A percentile compares a stretch with the other conserved stretches of the same genome.
Conservation (phyloP, 495 filamentous ascomycete species). For the Penicillium silybi region DNA sequence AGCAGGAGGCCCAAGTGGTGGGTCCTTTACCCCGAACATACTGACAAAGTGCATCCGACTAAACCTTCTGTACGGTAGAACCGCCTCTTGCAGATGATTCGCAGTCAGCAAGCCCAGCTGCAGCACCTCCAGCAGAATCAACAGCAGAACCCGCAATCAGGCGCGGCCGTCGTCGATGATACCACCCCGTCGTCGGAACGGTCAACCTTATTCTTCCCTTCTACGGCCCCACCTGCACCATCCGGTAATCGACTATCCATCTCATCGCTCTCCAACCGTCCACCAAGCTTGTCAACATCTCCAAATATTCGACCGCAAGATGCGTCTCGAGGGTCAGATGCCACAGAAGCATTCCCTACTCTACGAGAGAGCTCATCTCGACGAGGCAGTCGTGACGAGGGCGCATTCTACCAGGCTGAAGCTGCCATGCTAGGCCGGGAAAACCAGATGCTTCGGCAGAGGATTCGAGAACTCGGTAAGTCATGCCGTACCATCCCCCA, state of each 20-base stretch:
- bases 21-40: conserved; percentile 13
- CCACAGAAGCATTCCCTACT: conserved; percentile 27
- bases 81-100: conserved; percentile 83
- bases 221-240: conserved; percentile 32
- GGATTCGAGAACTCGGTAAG: conserved; percentile 73
- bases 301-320: conserved; percentile 37
- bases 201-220: conserved; percentile 48
- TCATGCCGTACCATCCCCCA: not conserved
- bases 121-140: conserved; percentile 55
- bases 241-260: conserved; percentile 28
- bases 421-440: conserved; percentile 81
- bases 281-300: conserved; percentile 34
- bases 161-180: conserved; percentile 60
- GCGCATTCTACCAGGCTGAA: conserved; percentile 88
- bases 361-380: conserved; percentile 28
- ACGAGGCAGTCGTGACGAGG: conserved; percentile 65
- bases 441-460: conserved; percentile 86
- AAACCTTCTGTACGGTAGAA: conserved; percentile 52
- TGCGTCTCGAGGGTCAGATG: conserved; percentile 21
- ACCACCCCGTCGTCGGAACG: conserved; percentile 63
- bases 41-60: conserved; percentile 1
- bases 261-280: conserved; percentile 46
- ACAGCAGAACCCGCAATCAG: conserved; percentile 16
- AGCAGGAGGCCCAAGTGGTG: conserved; percentile 94
- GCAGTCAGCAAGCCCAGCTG: conserved; percentile 80